Base-by-base conservation (phyloP, 805 yeast species). In the Henningerozyma blattae region DNA sequence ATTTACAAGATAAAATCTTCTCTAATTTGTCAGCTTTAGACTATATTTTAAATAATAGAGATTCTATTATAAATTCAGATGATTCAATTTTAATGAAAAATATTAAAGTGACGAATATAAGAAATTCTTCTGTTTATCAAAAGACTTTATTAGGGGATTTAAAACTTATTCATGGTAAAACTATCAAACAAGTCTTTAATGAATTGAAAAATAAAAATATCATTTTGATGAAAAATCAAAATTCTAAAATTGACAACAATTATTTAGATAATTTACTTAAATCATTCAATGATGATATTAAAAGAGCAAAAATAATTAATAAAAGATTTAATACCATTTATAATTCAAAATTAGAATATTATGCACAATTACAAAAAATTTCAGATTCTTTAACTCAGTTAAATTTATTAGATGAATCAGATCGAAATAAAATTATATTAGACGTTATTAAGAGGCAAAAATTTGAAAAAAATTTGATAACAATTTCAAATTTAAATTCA, bases 291-390 rank as follows among this genome's bases (percentile, higher is more conserved):
- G 46, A 38, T 28, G 58, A 51, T 30, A 43, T 41, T 27, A 55
- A 50, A 27, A 28, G 15, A 4, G 31, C 52, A 6, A 49, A 52
- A 31, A 79, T 70, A 38, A 46, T 69, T 12, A 63, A 70, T 27
- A 67, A 69, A 15, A 60, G 62, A 28, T 60, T 77, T 39, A 74
- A 84, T 41, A 68, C 69, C 22, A 67, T 82, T 1, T 89, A 77
- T 58, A 91, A 89, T 55, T 61, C 76, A n/a, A 73, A 89, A 34
- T 69, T 89, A 26, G 80, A 70, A 28, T 91, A 87, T 54, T 91
- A 77, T 59, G 75, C 76, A 45, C 87, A 84, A 40, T 65, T 91
- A 20, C 98, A 91, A 54, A 77, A 68, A 34, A 68, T 87, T 17
- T 85, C 96, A 0, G 97, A 91, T 56, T 75, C 76, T 28, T 87